Evolutionary conservation across 2,329 filamentous ascomycete species (phyloP).

Genomic region (Thermomyces lanuginosus): DNA sequence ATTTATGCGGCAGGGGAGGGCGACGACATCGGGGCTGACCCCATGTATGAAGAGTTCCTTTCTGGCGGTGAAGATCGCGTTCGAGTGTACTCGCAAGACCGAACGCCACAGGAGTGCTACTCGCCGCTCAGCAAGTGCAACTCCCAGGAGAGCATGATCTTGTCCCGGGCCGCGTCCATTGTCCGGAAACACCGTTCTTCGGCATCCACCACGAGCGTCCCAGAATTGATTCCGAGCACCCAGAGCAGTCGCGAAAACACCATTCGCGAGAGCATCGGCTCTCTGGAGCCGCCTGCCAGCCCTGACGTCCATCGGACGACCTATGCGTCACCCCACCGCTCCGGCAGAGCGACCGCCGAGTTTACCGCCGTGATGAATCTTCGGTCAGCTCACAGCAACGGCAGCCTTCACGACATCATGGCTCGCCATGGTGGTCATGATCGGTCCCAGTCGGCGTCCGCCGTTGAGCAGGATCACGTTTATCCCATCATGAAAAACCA

Average conservation of each 20-base stretch:
- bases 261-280: slow-evolving; percentile 10
- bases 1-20: slow-evolving; percentile 15
- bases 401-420: slow-evolving; percentile 12
- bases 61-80: slow-evolving; percentile 31
- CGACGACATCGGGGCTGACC: slow-evolving; percentile 19
- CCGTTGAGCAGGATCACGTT: slow-evolving; percentile 13
- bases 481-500: slow-evolving; percentile 9
- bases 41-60: slow-evolving; percentile 26
- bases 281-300: slow-evolving; percentile 4
- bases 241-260: slow-evolving; percentile 23
- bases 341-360: slow-evolving; percentile 22
- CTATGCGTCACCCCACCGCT: slow-evolving; percentile 19
- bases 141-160: slow-evolving; percentile 40
- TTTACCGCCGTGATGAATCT: slow-evolving; percentile 15
- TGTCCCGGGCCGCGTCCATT: slow-evolving; percentile 33
- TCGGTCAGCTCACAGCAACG: slow-evolving; percentile 12
- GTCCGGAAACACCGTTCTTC: slow-evolving; percentile 33
- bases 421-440: slow-evolving; percentile 17
- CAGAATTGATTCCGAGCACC: slow-evolving; percentile 28
- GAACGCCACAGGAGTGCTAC: slow-evolving; percentile 32
- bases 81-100: slow-evolving; percentile 27
- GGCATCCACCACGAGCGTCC: slow-evolving; percentile 29
- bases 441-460: slow-evolving; percentile 22
- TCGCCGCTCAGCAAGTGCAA: slow-evolving; percentile 40
- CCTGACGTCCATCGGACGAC: slow-evolving; percentile 8